Evolutionary conservation across 1,284 basidiomycete genomes (phyloP), one percentile per base, ranked within the genome.

Genomic region (Exobasidium rhododendri): DNA sequence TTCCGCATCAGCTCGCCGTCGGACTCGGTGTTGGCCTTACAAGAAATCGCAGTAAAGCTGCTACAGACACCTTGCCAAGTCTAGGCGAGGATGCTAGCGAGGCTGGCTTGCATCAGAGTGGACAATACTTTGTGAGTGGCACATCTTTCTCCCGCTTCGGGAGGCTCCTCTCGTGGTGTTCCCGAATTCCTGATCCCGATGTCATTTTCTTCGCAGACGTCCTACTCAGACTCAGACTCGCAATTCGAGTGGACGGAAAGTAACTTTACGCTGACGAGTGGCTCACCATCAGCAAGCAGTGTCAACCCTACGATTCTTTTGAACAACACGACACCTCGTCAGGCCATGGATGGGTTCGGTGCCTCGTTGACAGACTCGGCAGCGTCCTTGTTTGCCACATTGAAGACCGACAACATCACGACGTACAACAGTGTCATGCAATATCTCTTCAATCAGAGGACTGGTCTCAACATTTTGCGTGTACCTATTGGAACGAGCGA

Each of bases 401-500:
- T 72, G 22, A 71, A 72, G 61, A 22, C 20, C 13, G 51, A 45
- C 6, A 58, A 75, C 51, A 11, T 11, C 11, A 29, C 31, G 1
- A 43, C 67, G 14, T 75, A 75, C 58, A 47, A 64, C 13, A 11
- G 59, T 3, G 58, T 67, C 43, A 67, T 75, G 62, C 59, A 70
- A 32, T 63, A 63, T 30, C 58, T 75, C 59, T 74, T 72, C 46
- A 69, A 65, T 59, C 64, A 61, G 17, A 64, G 67, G 1, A 71
- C 71, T 4, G 73, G 73, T 24, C 43, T 70, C 4, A 57, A 58
- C 3, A 53, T 69, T 29, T 58, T 71, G 1, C 56, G 73, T 2
- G 63, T 66, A 4, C 60, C 59, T 20, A 66, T 75, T 62, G 73
- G 71, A 5, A 61, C 66, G 2, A 62, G 57, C 44, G 73, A 73